Evolutionary conservation across 2,329 filamentous ascomycete species (phyloP).

Genomic region (Pestalotiopsis fici): DNA sequence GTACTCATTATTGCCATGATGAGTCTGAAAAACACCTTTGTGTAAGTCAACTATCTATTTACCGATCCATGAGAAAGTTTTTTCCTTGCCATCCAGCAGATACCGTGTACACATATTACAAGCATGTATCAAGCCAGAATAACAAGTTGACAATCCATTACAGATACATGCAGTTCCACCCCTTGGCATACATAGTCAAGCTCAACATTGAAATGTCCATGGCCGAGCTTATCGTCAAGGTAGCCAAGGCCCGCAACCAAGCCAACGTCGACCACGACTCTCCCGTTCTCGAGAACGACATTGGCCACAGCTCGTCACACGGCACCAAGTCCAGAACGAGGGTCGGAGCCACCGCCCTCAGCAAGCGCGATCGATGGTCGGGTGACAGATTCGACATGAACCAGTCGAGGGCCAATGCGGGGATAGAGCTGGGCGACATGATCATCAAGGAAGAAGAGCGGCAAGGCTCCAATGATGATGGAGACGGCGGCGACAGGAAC

Average conservation of each 20-base stretch:
- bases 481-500: not conserved
- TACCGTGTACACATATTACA: not conserved
- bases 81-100: not conserved
- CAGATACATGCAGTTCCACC: constrained; percentile 50
- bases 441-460: not conserved
- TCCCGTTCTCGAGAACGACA: not conserved
- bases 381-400: not conserved
- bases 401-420: not conserved
- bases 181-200: constrained; percentile 53
- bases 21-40: constrained; percentile 43
- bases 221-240: constrained; percentile 46
- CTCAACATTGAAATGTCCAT: constrained; percentile 56
- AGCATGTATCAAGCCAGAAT: not conserved
- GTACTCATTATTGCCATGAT: constrained; percentile 40
- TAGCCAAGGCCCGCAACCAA: constrained; percentile 17
- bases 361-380: not conserved
- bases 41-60: constrained; percentile 21
- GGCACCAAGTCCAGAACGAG: not conserved
- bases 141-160: not conserved
- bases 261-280: not conserved
- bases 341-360: not conserved
- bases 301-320: not conserved
- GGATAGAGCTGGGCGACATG: constrained; percentile 2
- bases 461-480: not conserved
- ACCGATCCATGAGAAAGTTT: not conserved